A percentile compares a stretch with the other conserved stretches of the same genome.
These are phyloP conservation scores for Chalaropsis thielavioides DNA, from an alignment of 2,329 filamentous ascomycete species.

Conservation along the genomic window DNA sequence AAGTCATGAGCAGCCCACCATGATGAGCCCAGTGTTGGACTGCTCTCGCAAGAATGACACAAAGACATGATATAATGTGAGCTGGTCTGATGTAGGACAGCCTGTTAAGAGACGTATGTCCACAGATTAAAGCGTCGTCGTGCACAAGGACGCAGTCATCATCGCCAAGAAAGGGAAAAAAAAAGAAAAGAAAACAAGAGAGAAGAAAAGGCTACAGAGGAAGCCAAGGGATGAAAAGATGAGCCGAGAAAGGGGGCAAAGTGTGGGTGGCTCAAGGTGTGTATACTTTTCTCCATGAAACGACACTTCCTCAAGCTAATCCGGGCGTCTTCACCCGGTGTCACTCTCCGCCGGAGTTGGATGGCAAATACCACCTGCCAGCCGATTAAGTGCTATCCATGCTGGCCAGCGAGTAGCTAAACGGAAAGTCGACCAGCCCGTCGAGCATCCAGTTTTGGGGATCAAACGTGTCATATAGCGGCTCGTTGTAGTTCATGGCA, in stretches of 20 bases:
- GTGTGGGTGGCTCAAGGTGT: not conserved
- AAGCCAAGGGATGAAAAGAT: not conserved
- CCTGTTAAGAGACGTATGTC: not conserved
- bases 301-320: not conserved
- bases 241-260: not conserved
- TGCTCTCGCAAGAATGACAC: not conserved
- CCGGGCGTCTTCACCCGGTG: not conserved
- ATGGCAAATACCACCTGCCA: not conserved
- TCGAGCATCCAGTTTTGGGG: conserved; percentile 90
- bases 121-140: not conserved
- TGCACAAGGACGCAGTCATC: not conserved
- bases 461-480: conserved; percentile 78
- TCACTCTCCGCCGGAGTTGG: not conserved
- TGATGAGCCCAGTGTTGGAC: not conserved
- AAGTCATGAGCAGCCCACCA: not conserved
- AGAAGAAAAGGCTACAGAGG: not conserved
- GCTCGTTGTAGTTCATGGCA: conserved; percentile 44
- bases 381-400: not conserved
- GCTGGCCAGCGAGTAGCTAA: conserved; percentile 39
- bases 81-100: not conserved
- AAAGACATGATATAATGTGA: not conserved
- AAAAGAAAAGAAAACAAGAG: not conserved
- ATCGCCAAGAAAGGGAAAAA: not conserved
- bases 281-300: not conserved
- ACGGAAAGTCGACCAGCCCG: conserved; percentile 67